phyloP scores from a whole-genome alignment of 257 asterid species.

The Fraxinus americana region DNA sequence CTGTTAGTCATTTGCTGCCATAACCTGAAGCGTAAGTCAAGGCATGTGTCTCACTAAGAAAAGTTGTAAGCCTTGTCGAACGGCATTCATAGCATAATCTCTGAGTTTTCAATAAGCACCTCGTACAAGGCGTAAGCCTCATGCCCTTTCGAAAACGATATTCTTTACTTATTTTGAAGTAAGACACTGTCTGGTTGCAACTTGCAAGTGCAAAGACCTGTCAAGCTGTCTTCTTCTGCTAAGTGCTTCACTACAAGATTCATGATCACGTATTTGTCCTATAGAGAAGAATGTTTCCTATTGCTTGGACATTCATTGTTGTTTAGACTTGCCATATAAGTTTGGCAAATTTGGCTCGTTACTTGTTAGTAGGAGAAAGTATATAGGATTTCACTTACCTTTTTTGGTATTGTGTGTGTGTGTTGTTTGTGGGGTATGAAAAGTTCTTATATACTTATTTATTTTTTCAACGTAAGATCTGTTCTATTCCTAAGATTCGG shows the following conservation, averaged over 20 bases:
- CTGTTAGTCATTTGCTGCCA: too few species aligned
- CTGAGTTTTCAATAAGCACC: neutral
- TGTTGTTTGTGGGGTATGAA: too few species aligned
- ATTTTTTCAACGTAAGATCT: neutral
- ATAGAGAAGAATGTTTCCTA: neutral
- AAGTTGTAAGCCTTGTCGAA: neutral
- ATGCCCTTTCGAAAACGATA: neutral
- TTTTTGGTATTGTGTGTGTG: neutral
- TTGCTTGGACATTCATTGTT: neutral
- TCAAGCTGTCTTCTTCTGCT: neutral
- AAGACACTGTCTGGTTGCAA: neutral
- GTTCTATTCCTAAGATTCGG: slow-evolving; percentile 4
- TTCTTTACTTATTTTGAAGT: neutral
- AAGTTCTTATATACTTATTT: neutral
- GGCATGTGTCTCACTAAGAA: neutral
- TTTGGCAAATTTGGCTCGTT: neutral
- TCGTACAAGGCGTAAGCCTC: neutral
- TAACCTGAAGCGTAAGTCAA: neutral
- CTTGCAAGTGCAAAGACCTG: too few species aligned
- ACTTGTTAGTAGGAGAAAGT: neutral
- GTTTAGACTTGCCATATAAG: neutral
- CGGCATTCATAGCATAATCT: neutral
- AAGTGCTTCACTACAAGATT: neutral
- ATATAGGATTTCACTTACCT: neutral
- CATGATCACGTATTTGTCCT: neutral